Percentiles rank a stretch among this genome's conserved stretches.
phyloP scores from a whole-genome alignment of 177 flowering plant genomes.

The Telopea speciosissima region DNA sequence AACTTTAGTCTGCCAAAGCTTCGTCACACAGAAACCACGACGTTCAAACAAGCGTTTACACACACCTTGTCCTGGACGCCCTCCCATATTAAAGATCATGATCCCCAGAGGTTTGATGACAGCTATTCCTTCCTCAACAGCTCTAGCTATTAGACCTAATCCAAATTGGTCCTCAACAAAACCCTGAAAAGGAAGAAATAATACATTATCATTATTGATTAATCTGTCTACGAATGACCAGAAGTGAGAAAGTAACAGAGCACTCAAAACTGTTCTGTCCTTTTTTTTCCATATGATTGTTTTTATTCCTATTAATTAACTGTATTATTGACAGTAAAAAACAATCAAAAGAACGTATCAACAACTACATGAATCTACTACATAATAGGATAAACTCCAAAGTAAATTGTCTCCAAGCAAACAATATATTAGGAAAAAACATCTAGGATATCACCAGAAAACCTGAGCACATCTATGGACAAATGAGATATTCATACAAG shows the following conservation, averaged over 20 bases:
- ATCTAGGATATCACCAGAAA: too few relatives aligned
- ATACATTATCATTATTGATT: background rate
- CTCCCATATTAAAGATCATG: constrained; percentile 98
- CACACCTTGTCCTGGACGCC: constrained; percentile 98
- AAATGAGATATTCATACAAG: too few relatives aligned
- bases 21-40: constrained; percentile 73
- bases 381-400: too few relatives aligned
- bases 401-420: too few relatives aligned
- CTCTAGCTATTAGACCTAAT: constrained; percentile 89
- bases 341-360: too few relatives aligned
- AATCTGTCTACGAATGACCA: background rate
- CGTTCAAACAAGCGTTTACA: constrained; percentile 93
- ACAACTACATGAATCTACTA: too few relatives aligned
- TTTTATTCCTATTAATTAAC: too few relatives aligned
- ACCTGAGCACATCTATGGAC: too few relatives aligned
- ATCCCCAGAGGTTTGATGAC: constrained; percentile 92
- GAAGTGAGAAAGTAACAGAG: background rate
- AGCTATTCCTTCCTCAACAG: constrained; percentile 95
- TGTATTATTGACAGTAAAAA: too few relatives aligned
- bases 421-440: too few relatives aligned
- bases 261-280: background rate
- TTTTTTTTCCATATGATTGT: too few relatives aligned
- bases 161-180: constrained; percentile 99
- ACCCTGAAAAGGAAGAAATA: constrained; percentile 46
- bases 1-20: constrained; percentile 98